These are phyloP conservation scores for Begonia loranthoides DNA, from an alignment of 306 rosid species.

Conservation along the genomic window DNA sequence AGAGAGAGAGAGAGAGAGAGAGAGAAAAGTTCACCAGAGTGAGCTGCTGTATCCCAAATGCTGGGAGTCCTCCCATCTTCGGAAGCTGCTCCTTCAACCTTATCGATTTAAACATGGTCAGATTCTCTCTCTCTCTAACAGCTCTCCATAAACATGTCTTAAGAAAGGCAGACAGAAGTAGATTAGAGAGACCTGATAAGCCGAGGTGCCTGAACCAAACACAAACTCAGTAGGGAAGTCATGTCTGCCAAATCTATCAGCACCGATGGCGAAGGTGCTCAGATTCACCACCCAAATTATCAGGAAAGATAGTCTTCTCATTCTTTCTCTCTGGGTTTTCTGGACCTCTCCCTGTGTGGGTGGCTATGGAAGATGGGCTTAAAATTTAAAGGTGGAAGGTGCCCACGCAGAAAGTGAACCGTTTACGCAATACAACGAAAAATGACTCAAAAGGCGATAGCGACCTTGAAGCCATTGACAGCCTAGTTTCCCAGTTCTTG, in stretches of 20 bases:
- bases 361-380: too few species aligned
- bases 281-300: too few species aligned
- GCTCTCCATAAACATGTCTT: not conserved
- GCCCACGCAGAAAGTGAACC: too few species aligned
- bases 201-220: conserved; percentile 60
- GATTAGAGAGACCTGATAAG: conserved; percentile 42
- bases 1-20: not conserved
- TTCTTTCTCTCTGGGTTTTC: too few species aligned
- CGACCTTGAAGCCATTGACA: too few species aligned
- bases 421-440: too few species aligned
- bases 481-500: too few species aligned
- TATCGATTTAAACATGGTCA: not conserved
- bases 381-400: too few species aligned
- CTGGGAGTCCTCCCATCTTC: conserved; percentile 68
- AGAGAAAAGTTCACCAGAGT: conserved; percentile 23
- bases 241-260: conserved; percentile 18
- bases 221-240: conserved; percentile 46
- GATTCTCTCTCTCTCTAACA: not conserved
- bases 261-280: not conserved
- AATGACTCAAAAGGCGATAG: too few species aligned
- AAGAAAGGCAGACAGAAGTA: not conserved
- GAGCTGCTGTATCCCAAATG: conserved; percentile 53
- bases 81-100: conserved; percentile 71
- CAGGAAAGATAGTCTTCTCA: too few species aligned
- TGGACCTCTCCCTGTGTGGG: too few species aligned